These are phyloP conservation scores for Suillus tomentosus DNA, from an alignment of 768 basidiomycete genomes.

Conservation along the genomic window DNA sequence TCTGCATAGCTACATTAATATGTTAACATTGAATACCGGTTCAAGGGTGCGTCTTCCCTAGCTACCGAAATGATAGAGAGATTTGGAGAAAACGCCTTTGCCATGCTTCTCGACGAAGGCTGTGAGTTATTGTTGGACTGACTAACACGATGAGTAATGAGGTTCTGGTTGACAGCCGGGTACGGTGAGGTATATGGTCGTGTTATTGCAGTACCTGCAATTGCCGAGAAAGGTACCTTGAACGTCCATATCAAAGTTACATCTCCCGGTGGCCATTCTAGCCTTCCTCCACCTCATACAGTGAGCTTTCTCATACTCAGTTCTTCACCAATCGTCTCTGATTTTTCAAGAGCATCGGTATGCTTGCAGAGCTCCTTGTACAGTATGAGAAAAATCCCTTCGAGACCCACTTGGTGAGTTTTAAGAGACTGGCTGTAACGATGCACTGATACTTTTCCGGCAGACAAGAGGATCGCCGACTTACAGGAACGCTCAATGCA, in stretches of 20 bases:
- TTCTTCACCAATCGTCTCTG: slow-evolving; percentile 7
- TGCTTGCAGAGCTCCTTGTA: slow-evolving; percentile 70
- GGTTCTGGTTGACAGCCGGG: slow-evolving; percentile 2
- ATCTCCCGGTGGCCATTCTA: slow-evolving; percentile 77
- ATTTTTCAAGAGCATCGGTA: slow-evolving; percentile 67
- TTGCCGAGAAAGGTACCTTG: slow-evolving; percentile 72
- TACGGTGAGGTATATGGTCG: slow-evolving; percentile 5
- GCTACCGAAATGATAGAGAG: slow-evolving; percentile 46
- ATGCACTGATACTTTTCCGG: neutral
- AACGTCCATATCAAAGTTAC: slow-evolving; percentile 62
- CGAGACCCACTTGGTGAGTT: slow-evolving; percentile 47
- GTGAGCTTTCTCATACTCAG: slow-evolving; percentile 34
- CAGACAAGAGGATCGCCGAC: slow-evolving; percentile 61
- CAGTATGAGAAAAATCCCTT: slow-evolving; percentile 70
- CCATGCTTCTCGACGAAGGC: slow-evolving; percentile 86
- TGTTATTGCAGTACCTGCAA: slow-evolving; percentile 55
- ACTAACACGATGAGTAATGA: neutral
- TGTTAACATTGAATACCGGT: neutral
- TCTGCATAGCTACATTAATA: neutral
- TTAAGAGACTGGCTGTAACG: slow-evolving; percentile 20
- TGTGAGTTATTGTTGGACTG: slow-evolving; percentile 39
- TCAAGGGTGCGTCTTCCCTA: slow-evolving; percentile 53
- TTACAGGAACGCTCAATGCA: slow-evolving; percentile 64
- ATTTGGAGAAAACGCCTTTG: slow-evolving; percentile 72
- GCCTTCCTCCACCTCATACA: slow-evolving; percentile 76